These are phyloP conservation scores for Hypomyces rosellus DNA, from an alignment of 2,329 filamentous ascomycete genomes.

Conservation along the genomic window DNA sequence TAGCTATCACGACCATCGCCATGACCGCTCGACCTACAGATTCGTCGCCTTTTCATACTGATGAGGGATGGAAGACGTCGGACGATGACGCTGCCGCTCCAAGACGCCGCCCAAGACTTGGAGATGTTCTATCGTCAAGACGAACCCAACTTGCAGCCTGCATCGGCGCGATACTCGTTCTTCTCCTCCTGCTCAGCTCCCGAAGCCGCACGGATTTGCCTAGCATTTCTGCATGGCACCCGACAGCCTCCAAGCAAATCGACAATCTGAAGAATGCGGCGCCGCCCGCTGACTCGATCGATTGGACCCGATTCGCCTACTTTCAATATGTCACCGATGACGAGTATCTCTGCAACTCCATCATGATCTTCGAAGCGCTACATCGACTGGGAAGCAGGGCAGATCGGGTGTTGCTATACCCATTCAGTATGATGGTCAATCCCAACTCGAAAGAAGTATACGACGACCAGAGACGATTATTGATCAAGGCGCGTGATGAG, in stretches of 20 bases:
- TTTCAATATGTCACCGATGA: slow-evolving; percentile 42
- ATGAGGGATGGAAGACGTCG: background rate
- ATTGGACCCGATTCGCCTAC: slow-evolving; percentile 42
- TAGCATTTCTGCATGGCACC: background rate
- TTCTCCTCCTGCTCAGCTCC: background rate
- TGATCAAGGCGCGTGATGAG: slow-evolving; percentile 37
- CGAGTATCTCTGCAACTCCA: slow-evolving; percentile 42
- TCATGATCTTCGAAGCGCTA: slow-evolving; percentile 44
- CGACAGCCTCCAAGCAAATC: background rate
- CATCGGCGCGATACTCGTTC: background rate
- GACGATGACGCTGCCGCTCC: background rate
- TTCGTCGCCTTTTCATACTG: background rate
- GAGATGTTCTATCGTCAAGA: background rate
- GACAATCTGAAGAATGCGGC: too few species aligned
- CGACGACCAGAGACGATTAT: slow-evolving; percentile 26
- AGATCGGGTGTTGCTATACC: slow-evolving; percentile 41
- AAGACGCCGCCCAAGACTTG: background rate
- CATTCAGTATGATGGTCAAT: slow-evolving; percentile 28
- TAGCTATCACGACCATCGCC: background rate
- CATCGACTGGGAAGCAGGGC: slow-evolving; percentile 36
- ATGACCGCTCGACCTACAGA: background rate
- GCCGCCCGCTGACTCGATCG: slow-evolving; percentile 16
- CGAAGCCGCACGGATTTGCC: background rate
- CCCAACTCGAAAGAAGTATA: slow-evolving; percentile 22
- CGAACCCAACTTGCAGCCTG: background rate